Base-by-base conservation (phyloP, 805 yeast species). In the Clavispora vitiphila region DNA sequence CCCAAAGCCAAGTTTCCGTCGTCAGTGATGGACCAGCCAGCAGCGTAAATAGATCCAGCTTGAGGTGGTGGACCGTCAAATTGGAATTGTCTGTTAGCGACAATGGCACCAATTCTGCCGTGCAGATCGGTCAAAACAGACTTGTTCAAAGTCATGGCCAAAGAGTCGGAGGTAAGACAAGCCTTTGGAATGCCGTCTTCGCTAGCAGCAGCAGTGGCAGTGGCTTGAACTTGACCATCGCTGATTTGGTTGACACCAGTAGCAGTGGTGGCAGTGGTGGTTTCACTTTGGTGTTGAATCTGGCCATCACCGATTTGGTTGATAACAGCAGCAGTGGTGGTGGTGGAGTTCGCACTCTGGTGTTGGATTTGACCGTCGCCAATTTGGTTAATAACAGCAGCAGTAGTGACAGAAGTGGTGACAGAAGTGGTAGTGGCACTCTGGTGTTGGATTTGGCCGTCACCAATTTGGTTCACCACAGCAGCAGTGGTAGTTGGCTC, bases 21-120 rank as follows among this genome's bases (percentile, higher is more conserved):
- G 48, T 57, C 54, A 39, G 77, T 67, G 45, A 78, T 69, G 38
- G 79, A 43, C 63, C 63, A 58, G 29, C 63, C 63, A 25, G 55
- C 60, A 38, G 62, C 61, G 51, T 54, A 58, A 40, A 58, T 57
- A 43, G 61, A 37, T 20, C 63, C 63, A 32, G 58, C 86, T 72
- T 83, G 91, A 58, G 90, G 89, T 68, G 86, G 83, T 44, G 86
- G 86, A 60, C 86, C 86, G 60, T 82, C 86, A 58, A 80, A 81
- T 67, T 81, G 87, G 76, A 81, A 80, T 71, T 83, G 91, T 71
- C 84, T 74, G 80, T 83, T 83, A 40, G 89, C 81, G 54, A 83
- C 91, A 65, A 83, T 81, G 38, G 88, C 77, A 53, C 90, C 90
- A 51, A 83, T 65, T 75, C 91, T 79, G 36, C 84, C 84, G 47